phyloP scores from a whole-genome alignment of 352 stramenopile species.

The Phytophthora colocasiae region DNA sequence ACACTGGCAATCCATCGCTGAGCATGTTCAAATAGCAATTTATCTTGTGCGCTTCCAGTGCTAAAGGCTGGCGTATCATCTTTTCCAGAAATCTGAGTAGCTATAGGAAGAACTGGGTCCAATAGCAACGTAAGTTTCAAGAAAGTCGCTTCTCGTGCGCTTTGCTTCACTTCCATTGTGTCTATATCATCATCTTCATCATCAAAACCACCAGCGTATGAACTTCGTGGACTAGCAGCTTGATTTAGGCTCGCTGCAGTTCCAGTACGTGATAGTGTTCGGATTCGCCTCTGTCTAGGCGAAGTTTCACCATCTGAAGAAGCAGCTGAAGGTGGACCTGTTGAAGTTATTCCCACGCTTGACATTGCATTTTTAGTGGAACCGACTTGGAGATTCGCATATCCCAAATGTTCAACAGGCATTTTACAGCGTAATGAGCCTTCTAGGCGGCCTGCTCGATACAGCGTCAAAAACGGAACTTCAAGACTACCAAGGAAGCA shows the following conservation, averaged over 20 bases:
- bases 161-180: slow-evolving; percentile 39
- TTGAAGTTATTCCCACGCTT: slow-evolving; percentile 12
- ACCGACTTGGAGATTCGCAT: slow-evolving; percentile 56
- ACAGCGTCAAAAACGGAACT: slow-evolving; percentile 91
- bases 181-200: slow-evolving; percentile 44
- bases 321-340: slow-evolving; percentile 10
- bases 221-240: background rate
- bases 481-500: slow-evolving; percentile 85
- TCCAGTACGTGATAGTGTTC: slow-evolving; percentile 11
- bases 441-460: slow-evolving; percentile 79
- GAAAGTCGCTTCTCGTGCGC: slow-evolving; percentile 76
- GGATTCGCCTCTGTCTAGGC: slow-evolving; percentile 20
- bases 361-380: slow-evolving; percentile 4
- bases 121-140: slow-evolving; percentile 90
- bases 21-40: slow-evolving; percentile 29
- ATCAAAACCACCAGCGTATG: slow-evolving; percentile 20
- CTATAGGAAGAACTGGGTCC: slow-evolving; percentile 75
- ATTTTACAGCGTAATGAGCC: slow-evolving; percentile 82
- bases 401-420: slow-evolving; percentile 88
- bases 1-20: slow-evolving; percentile 31
- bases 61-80: slow-evolving; percentile 28
- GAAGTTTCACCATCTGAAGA: slow-evolving; percentile 26
- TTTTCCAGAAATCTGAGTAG: background rate
- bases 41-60: slow-evolving; percentile 28
- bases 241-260: slow-evolving; percentile 16